Base-by-base conservation (phyloP, 805 yeast genomes). In the Cyberlindnera meyerae region DNA sequence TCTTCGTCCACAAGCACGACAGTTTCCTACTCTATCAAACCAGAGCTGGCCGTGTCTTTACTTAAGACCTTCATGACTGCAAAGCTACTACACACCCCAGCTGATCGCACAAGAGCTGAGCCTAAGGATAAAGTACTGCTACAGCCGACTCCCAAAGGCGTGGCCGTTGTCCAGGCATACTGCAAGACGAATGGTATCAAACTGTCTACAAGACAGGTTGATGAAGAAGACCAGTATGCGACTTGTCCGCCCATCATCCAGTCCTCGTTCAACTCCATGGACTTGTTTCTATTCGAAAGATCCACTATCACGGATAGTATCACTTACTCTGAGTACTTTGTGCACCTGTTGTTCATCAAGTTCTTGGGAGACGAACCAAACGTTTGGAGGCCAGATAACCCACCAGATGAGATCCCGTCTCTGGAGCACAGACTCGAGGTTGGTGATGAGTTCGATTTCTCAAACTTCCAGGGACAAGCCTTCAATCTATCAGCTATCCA, bases 131-230 rank as follows among this genome's bases (percentile, higher is more conserved):
- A 60, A 4, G 62, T 66, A 0, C 42, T 65, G 3, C 53, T 86
- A 20, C 97, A 90, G 54, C 95, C 96, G 4, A 86, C 96, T 0
- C 88, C 97, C 0, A 90, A 90, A 52, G 97, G 97, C 1, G 77
- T 87, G 7, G 79, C 87, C 0, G 52, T 86, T 0, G 58, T 89
- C 2, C 76, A 75, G 33, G 63, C 67, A 13, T 86, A 79, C 54
- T 77, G 82, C 43, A 63, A 66, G 34, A 71, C 65, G 28, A 57
- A 70, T 31, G 94, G 88, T 0, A 56, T 78, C 32, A 65, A 61
- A n/a, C 20, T 31, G 3, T 9, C 7, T 20, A 9, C 22, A 20
- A 9, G 7, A 9, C 22, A 20, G 22, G 22, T 7, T 27, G 6
- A 27, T 8, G 18, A n/a, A 13, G 16, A 18, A 30, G n/a, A n/a